Evolutionary conservation across 106 monocot species (phyloP), one percentile per base, ranked within the genome.

Genomic region (Amphibolis antarctica): DNA sequence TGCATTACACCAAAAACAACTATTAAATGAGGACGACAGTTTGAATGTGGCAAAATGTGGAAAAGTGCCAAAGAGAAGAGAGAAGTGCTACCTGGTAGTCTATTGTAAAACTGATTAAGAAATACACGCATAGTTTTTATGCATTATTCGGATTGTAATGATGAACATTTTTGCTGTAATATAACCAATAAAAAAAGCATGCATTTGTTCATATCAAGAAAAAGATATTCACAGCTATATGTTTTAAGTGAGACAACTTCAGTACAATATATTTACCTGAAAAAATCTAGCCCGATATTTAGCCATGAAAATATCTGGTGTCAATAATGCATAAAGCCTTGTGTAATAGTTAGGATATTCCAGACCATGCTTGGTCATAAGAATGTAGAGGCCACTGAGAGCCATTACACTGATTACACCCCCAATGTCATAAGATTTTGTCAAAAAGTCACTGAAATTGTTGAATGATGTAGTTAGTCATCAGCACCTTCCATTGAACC

Each of bases 341-440:
- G 82, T 87, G 59, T 98, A 98, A 54, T 83, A 98, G 18, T 90
- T 87, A 1, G 86, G 90, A 78, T 90, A 90, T 63, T 90, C 86
- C 44, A 98, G 69, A 22, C 90, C 86, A 73, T 96, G 84, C 63
- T 90, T 59, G 53, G 96, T 90, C 81, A 90, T 90, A 46, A 96
- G 90, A 78, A 90, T 78, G 61, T 82, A 96, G 29, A 96, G 84
- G 17, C 90, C 84, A 74, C 74, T 96, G 48, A 96, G 82, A 14
- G 90, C 83, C 86, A 90, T 90, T 46, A 96, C 86, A 74, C 96
- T 96, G 66, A 96, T 87, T 29, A 90, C 84, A 63, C 96, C 96
- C 36, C 96, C 90, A 74, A 96, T 80, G 59, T 96, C 90, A 68
- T 90, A 96, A 27, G 96, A 96, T 63, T 72, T 90, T 51, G 86